phyloP scores from a whole-genome alignment of 345 rosid genomes.

The Populus euphratica region DNA sequence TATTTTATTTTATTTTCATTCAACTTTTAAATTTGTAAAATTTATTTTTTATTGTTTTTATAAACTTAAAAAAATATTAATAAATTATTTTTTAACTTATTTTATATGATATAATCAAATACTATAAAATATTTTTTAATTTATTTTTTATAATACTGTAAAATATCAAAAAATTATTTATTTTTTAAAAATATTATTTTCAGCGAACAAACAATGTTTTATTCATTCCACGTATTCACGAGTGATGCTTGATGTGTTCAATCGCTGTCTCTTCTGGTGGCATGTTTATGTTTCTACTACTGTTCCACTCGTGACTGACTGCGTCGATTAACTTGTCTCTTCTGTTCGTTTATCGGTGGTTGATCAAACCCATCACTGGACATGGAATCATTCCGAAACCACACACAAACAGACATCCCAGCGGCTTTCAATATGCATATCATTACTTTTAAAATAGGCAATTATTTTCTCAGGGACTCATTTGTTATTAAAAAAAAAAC shows the following conservation, averaged over 20 bases:
- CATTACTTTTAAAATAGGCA: neutral
- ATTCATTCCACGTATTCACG: neutral
- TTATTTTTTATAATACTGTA: rapidly evolving
- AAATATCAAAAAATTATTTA: no score
- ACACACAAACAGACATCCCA: neutral
- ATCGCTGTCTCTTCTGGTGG: neutral
- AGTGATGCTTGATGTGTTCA: neutral
- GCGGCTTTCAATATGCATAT: neutral
- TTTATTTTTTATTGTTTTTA: no score
- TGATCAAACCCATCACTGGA: neutral
- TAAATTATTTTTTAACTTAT: no score
- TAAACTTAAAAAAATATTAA: no score
- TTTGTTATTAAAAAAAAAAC: no score
- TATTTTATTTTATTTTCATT: no score
- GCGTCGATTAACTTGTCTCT: neutral
- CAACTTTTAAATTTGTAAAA: no score
- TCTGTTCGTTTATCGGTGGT: neutral
- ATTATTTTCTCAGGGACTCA: no score
- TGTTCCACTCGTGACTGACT: neutral
- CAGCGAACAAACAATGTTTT: no score
- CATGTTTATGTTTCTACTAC: neutral
- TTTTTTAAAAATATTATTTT: no score
- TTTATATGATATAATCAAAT: no score
- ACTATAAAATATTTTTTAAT: no score
- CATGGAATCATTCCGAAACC: neutral